A percentile compares a stretch with the other conserved stretches of the same genome.
These are phyloP conservation scores for rapeseed (Brassica napus) DNA, from an alignment of 345 rosid genomes.

Conservation along the genomic window Da-Ae NC_063444.1:2456501-2457000, in stretches of 20 bases:
- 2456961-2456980: constrained; percentile 83
- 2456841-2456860: constrained; percentile 28
- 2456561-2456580: too few relatives aligned
- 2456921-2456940: constrained; percentile 63
- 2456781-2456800: not conserved
- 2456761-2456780: not conserved
- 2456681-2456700: not conserved
- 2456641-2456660: too few relatives aligned
- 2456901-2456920: constrained; percentile 36
- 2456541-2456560: too few relatives aligned
- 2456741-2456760: not conserved
- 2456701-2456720: constrained; percentile 1
- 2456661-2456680: not conserved
- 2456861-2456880: not conserved
- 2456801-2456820: not conserved
- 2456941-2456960: constrained; percentile 97
- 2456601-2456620: too few relatives aligned
- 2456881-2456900: constrained; percentile 9
- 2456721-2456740: constrained; percentile 4
- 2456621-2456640: too few relatives aligned
- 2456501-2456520: too few relatives aligned
- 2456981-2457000: constrained; percentile 45
- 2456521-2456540: too few relatives aligned
- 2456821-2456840: not conserved
- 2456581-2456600: too few relatives aligned